Base-by-base conservation (phyloP, 495 filamentous ascomycete species). In the Xylaria nigripes region DNA sequence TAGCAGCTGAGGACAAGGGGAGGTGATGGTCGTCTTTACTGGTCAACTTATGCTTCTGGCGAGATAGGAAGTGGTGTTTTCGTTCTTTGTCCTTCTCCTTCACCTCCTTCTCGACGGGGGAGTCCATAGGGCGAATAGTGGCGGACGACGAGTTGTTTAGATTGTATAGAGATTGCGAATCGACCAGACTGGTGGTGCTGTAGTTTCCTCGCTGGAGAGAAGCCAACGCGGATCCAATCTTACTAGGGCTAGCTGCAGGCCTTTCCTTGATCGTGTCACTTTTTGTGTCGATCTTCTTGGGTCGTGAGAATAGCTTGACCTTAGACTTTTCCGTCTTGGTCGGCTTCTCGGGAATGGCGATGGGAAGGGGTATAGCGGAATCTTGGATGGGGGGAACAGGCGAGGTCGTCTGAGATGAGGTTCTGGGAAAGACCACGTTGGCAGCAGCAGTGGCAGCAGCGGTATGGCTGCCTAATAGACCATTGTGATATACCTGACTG, bases 281-380 rank as follows among this genome's bases (percentile, higher is more conserved):
- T 48, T 81, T 84, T 49, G 87, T 85, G 9, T 81, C 81, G 45
- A 92, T 87, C 66, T 85, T 88, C 64, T 89, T 90, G 3, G 89
- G 89, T 55, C 91, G 86, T 2, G 87, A 91, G 65, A 96, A 96
- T 6, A 96, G 76, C 70, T 94, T 95, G 69, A 90, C 89, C 71
- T 91, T 94, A 19, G 86, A 88, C 70, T 87, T 89, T 68, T 92
- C 86, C 22, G 81, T 76, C 62, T 85, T 85, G 21, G 71, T 71
- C 32, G 85, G 87, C 56, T 81, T 81, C 59, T 90, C 85, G 43
- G 78, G 78, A 27, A 81, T 70, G 0, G 70, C 58, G 0, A 71
- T 66, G 15, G 72, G 67, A 7, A 67, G 56, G 2, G 62, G 65
- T 41, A 59, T 61, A 16, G 62, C 38, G 16, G 59, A 57, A 18